These are phyloP conservation scores for Alloteropsis semialata DNA, from an alignment of 176 grass and related monocot species.

Conservation along the genomic window DNA sequence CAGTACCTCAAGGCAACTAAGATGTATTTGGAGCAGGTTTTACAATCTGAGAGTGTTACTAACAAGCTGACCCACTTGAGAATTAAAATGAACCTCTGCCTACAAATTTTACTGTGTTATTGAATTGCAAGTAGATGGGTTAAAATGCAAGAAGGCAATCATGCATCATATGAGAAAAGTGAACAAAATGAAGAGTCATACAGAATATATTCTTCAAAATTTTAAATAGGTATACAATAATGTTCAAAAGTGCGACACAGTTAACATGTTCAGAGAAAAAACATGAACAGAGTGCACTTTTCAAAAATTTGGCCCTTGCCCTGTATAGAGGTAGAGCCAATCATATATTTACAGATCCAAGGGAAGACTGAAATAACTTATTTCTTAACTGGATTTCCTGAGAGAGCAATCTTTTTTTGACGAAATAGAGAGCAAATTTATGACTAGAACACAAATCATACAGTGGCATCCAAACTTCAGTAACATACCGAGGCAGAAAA, in stretches of 20 bases:
- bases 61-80: neutral
- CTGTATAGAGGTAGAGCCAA: neutral
- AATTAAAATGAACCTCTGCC: neutral
- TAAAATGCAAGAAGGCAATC: no score
- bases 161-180: no score
- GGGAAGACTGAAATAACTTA: neutral
- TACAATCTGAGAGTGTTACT: neutral
- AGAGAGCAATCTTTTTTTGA: no score
- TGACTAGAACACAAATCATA: neutral
- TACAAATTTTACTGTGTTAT: no score
- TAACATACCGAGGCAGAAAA: no score
- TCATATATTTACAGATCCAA: neutral
- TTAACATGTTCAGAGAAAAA: neutral
- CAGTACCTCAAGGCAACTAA: neutral
- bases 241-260: neutral
- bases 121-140: no score
- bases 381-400: neutral
- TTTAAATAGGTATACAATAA: neutral
- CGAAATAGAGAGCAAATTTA: neutral
- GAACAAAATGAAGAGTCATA: neutral
- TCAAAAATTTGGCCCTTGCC: neutral
- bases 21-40: neutral
- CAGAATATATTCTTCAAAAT: neutral
- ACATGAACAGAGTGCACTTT: neutral
- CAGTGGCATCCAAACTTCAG: no score